These are phyloP conservation scores for Candida ascalaphidarum DNA, from an alignment of 805 yeast genomes.

Conservation along the genomic window DNA sequence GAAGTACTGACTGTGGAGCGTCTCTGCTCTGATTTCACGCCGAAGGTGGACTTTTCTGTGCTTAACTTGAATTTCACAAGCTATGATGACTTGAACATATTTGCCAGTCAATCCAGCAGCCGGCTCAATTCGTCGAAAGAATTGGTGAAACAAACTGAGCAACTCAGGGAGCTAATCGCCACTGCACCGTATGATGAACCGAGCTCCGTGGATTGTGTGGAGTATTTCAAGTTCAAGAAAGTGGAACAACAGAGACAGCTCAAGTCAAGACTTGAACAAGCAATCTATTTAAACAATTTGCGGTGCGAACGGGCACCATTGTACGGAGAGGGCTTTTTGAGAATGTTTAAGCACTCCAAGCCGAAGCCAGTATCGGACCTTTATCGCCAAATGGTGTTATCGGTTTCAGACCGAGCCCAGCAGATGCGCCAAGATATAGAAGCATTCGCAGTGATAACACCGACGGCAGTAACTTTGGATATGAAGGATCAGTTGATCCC, in stretches of 20 bases:
- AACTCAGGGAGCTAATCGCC: constrained; percentile 30
- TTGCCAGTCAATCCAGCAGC: constrained; percentile 35
- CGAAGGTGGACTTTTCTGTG: constrained; percentile 39
- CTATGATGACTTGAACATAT: constrained; percentile 36
- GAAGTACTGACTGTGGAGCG: constrained; percentile 12
- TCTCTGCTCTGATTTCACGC: neutral
- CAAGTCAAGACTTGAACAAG: constrained; percentile 46
- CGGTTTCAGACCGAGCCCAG: constrained; percentile 19
- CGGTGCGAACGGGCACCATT: constrained; percentile 62
- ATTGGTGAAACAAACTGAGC: constrained; percentile 35
- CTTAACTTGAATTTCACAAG: constrained; percentile 53
- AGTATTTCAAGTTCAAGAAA: constrained; percentile 52
- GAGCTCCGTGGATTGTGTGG: constrained; percentile 31
- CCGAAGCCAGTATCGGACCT: constrained; percentile 5
- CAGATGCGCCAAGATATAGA: constrained; percentile 47
- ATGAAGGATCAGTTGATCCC: constrained; percentile 48
- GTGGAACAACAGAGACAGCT: constrained; percentile 43
- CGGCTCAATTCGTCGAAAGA: constrained; percentile 39
- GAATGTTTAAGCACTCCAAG: constrained; percentile 15
- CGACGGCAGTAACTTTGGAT: constrained; percentile 73
- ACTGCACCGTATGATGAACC: constrained; percentile 11
- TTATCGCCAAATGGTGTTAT: constrained; percentile 12
- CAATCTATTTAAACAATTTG: constrained; percentile 53
- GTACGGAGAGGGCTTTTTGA: constrained; percentile 53
- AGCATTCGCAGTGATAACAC: constrained; percentile 80